Evolutionary conservation across 1,284 basidiomycete species (phyloP).

Genomic region (Heimioporus retisporus): DNA sequence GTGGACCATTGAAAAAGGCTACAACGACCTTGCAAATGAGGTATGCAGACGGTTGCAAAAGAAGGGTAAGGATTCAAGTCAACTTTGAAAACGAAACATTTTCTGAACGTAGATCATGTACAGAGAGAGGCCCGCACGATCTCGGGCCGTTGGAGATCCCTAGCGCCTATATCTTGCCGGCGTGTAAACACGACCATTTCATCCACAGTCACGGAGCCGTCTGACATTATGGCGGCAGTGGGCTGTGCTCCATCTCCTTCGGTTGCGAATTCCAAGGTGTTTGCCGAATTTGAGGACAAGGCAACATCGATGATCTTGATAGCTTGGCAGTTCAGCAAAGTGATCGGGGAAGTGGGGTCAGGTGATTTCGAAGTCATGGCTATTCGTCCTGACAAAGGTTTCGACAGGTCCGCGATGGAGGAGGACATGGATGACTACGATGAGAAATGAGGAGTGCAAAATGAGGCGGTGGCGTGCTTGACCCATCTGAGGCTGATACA

Average conservation of each 20-base stretch:
- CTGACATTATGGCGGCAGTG: slow-evolving; percentile 17
- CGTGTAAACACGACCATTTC: background rate
- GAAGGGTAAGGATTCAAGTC: slow-evolving; percentile 6
- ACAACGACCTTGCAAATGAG: background rate
- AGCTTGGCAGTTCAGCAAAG: slow-evolving; percentile 14
- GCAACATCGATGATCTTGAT: slow-evolving; percentile 16
- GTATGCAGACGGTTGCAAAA: slow-evolving; percentile 16
- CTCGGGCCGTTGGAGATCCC: slow-evolving; percentile 25
- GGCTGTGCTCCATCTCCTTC: slow-evolving; percentile 11
- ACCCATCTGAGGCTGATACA: slow-evolving; percentile 24
- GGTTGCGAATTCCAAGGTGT: slow-evolving; percentile 4
- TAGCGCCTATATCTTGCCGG: slow-evolving; percentile 22
- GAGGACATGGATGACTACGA: slow-evolving; percentile 12
- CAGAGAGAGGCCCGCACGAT: slow-evolving; percentile 17
- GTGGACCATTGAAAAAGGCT: slow-evolving; percentile 19
- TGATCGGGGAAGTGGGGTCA: slow-evolving; percentile 24
- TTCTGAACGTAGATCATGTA: slow-evolving; percentile 2
- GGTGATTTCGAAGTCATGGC: slow-evolving; percentile 22
- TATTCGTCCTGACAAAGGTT: background rate
- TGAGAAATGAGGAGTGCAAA: background rate
- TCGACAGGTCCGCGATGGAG: slow-evolving; percentile 23
- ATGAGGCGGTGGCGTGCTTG: slow-evolving; percentile 18
- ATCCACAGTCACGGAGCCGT: slow-evolving; percentile 6
- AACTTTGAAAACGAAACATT: background rate
- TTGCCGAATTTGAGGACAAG: slow-evolving; percentile 15